Percentiles rank a stretch among this genome's conserved stretches.
Conservation (phyloP, 1,139 yeast species). For the Blastobotrys capitulatus region DNA sequence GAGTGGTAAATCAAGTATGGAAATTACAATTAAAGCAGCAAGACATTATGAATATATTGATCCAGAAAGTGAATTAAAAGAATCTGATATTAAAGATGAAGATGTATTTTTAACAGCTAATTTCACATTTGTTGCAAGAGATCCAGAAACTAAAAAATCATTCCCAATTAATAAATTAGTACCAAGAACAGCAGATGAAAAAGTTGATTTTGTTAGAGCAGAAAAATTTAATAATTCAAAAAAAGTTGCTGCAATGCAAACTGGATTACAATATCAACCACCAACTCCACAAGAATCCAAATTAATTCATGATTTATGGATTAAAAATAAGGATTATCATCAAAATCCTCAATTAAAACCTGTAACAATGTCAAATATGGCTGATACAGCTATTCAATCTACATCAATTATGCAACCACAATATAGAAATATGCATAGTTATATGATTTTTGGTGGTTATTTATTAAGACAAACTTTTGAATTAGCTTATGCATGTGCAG, state of each 20-base stretch:
- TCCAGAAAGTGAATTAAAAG: conserved; percentile 28
- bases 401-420: conserved; percentile 94
- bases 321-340: conserved; percentile 23
- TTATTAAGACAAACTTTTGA: conserved; percentile 87
- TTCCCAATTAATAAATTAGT: conserved; percentile 77
- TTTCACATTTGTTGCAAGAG: conserved; percentile 92
- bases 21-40: conserved; percentile 83
- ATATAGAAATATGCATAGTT: conserved; percentile 87
- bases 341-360: conserved; percentile 33
- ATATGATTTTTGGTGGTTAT: conserved; percentile 93
- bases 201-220: conserved; percentile 81
- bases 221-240: conserved; percentile 85
- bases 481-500: conserved; percentile 87
- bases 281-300: conserved; percentile 65
- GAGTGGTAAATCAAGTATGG: conserved; percentile 95
- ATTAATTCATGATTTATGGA: conserved; percentile 74
- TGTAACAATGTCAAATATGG: conserved; percentile 51
- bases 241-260: conserved; percentile 65
- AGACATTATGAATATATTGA: conserved; percentile 53
- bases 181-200: conserved; percentile 68
- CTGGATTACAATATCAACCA: conserved; percentile 51
- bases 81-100: conserved; percentile 40
- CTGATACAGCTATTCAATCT: conserved; percentile 61
- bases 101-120: conserved; percentile 74
- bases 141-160: conserved; percentile 82